Base-by-base conservation (phyloP, 768 basidiomycete species). In the Rhizopogon sp. region DNA sequence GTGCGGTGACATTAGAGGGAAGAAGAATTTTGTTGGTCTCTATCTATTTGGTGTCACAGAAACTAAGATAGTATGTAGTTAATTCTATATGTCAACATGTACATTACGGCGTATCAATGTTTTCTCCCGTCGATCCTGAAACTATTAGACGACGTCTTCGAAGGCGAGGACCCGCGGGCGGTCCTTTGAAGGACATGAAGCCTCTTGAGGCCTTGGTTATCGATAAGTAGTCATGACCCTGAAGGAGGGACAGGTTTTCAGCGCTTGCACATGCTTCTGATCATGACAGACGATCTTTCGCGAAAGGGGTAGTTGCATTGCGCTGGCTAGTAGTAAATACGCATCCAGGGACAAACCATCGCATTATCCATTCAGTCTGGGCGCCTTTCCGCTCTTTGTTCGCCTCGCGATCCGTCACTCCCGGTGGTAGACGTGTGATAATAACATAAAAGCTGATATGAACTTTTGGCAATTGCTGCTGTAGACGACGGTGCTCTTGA, bases 351-450 rank as follows among this genome's bases (percentile, higher is more conserved):
- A 20, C 46, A 33, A 25, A 25, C 5, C 31, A n/a, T 10, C 45
- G 11, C 44, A 4, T 14, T 29, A 45, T 9, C 31, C 8, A 85
- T 85, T 44, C 92, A 82, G 11, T 95, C 88, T 80, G 11, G 90
- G 91, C 0, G 92, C 86, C 68, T 90, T 93, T 31, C 91, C 89
- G 53, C 87, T 85, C 64, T 88, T 87, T 37, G 11, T 37, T 37
- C 35, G 35, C 35, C 35, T 10, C 10, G 35, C 10, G 13, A 37
- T 37, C 35, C 35, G 35, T 13, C 35, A 13, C 3, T 10, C 11
- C 11, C 31, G 31, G 28, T 33, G 7, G 8, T 31, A 33, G 20
- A 20, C 5, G 14, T 3, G 16, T 47, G 46, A n/a, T 16, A 29
- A 35, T 14, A 8, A 8, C 46, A 33, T 49, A 33, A 25, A 25